phyloP scores from a whole-genome alignment of 306 rosid species.

The Glycine tomentella region DNA sequence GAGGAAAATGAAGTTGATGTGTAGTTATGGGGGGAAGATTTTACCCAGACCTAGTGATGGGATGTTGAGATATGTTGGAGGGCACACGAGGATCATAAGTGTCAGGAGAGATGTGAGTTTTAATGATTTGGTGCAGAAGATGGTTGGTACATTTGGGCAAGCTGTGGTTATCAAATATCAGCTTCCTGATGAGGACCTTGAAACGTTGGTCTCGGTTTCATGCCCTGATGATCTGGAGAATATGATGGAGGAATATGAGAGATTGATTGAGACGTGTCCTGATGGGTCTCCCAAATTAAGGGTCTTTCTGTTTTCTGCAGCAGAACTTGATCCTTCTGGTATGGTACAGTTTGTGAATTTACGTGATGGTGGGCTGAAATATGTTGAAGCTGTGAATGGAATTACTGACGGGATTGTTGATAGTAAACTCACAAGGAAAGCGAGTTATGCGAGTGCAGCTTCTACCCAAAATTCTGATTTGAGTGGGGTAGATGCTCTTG shows the following conservation, averaged over 20 bases:
- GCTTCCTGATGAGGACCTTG: slow-evolving; percentile 95
- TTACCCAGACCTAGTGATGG: slow-evolving; percentile 92
- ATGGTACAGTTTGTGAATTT: slow-evolving; percentile 59
- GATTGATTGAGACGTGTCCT: slow-evolving; percentile 71
- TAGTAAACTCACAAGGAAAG: slow-evolving; percentile 66
- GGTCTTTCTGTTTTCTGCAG: slow-evolving; percentile 80
- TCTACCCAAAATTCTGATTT: slow-evolving; percentile 89
- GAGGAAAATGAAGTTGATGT: slow-evolving; percentile 77
- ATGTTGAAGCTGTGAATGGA: slow-evolving; percentile 92
- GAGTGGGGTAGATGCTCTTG: slow-evolving; percentile 70
- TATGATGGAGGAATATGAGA: slow-evolving; percentile 94
- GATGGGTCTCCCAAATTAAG: slow-evolving; percentile 83
- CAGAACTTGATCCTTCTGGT: slow-evolving; percentile 71
- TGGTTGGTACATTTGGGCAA: slow-evolving; percentile 74
- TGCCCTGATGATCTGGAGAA: slow-evolving; percentile 92
- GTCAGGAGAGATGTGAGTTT: slow-evolving; percentile 73
- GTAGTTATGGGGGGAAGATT: slow-evolving; percentile 93
- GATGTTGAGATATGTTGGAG: slow-evolving; percentile 93
- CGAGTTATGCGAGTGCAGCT: slow-evolving; percentile 70
- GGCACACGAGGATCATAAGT: slow-evolving; percentile 85
- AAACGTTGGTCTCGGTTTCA: slow-evolving; percentile 90
- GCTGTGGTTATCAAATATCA: slow-evolving; percentile 86
- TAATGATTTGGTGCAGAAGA: slow-evolving; percentile 74
- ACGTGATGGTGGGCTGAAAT: slow-evolving; percentile 72
- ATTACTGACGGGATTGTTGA: slow-evolving; percentile 54